Evolutionary conservation across 2,329 filamentous ascomycete genomes (phyloP).

Genomic region (Metarhizium rileyi): DNA sequence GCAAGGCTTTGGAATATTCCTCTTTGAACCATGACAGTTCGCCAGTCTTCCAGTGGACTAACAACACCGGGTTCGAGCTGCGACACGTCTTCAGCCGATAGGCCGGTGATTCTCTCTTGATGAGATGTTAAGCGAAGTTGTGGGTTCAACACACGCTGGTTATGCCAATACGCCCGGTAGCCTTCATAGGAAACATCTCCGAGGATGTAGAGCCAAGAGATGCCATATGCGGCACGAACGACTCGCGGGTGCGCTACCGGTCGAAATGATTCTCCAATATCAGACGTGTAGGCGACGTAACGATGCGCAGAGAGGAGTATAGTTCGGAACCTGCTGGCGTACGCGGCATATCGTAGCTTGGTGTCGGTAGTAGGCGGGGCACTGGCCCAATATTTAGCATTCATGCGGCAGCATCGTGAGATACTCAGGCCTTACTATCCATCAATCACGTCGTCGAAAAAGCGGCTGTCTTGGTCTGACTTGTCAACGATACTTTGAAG

Average conservation of each 20-base stretch:
- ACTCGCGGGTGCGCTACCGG: constrained; percentile 81
- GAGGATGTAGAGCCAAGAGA: constrained; percentile 87
- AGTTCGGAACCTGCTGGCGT: constrained; percentile 75
- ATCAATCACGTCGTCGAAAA: constrained; percentile 68
- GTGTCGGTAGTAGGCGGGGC: constrained; percentile 70
- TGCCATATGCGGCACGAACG: constrained; percentile 73
- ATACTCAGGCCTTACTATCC: constrained; percentile 54
- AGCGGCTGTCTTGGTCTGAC: constrained; percentile 55
- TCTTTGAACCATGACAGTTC: constrained; percentile 83
- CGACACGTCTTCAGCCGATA: constrained; percentile 23
- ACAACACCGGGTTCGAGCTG: constrained; percentile 32
- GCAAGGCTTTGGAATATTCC: constrained; percentile 85
- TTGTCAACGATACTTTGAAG: constrained; percentile 50
- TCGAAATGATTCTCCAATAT: constrained; percentile 93
- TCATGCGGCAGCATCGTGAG: constrained; percentile 9
- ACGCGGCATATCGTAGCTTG: constrained; percentile 83
- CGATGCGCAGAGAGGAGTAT: constrained; percentile 85
- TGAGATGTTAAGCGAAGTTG: constrained; percentile 43
- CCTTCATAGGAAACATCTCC: constrained; percentile 90
- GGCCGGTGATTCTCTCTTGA: constrained; percentile 38
- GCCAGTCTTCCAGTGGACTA: constrained; percentile 76
- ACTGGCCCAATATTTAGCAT: constrained; percentile 14
- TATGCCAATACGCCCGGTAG: constrained; percentile 87
- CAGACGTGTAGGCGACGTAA: constrained; percentile 94
- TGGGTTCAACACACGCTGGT: constrained; percentile 66